Percentiles rank a stretch among this genome's conserved stretches.
These are phyloP conservation scores for Halophytophthora batemanensis DNA, from an alignment of 352 stramenopile genomes.

Conservation along the genomic window DNA sequence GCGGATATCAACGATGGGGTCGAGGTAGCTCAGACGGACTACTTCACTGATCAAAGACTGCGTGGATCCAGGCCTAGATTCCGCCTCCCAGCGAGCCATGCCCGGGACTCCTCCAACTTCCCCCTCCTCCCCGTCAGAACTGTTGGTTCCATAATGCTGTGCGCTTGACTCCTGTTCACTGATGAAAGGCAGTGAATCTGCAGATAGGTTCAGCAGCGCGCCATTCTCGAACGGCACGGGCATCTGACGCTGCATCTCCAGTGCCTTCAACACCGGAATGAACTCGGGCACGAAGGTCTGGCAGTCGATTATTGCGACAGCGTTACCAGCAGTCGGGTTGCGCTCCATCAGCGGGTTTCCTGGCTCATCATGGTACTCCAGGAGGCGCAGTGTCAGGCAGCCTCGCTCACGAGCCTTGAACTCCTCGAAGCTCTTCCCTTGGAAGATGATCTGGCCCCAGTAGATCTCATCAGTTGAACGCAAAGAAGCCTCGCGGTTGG, in stretches of 20 bases:
- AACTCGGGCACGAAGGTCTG: slow-evolving; percentile 88
- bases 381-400: slow-evolving; percentile 61
- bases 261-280: slow-evolving; percentile 74
- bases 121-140: slow-evolving; percentile 1
- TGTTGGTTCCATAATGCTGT: slow-evolving; percentile 5
- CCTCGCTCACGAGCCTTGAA: slow-evolving; percentile 55
- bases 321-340: slow-evolving; percentile 45
- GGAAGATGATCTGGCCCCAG: slow-evolving; percentile 74
- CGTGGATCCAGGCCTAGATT: not conserved
- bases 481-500: slow-evolving; percentile 44
- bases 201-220: slow-evolving; percentile 61
- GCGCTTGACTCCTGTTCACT: slow-evolving; percentile 1
- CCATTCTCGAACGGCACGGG: slow-evolving; percentile 75
- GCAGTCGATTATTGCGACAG: slow-evolving; percentile 83
- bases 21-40: slow-evolving; percentile 51
- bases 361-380: slow-evolving; percentile 67
- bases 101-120: not conserved
- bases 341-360: slow-evolving; percentile 48
- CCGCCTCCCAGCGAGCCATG: not conserved
- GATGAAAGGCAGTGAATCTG: slow-evolving; percentile 3
- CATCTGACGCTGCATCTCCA: slow-evolving; percentile 74
- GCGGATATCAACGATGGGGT: slow-evolving; percentile 81
- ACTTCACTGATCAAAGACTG: slow-evolving; percentile 35
- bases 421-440: slow-evolving; percentile 69
- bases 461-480: slow-evolving; percentile 51